phyloP scores from a whole-genome alignment of 2,329 filamentous ascomycete species.

The Colletotrichum eremochloae region DNA sequence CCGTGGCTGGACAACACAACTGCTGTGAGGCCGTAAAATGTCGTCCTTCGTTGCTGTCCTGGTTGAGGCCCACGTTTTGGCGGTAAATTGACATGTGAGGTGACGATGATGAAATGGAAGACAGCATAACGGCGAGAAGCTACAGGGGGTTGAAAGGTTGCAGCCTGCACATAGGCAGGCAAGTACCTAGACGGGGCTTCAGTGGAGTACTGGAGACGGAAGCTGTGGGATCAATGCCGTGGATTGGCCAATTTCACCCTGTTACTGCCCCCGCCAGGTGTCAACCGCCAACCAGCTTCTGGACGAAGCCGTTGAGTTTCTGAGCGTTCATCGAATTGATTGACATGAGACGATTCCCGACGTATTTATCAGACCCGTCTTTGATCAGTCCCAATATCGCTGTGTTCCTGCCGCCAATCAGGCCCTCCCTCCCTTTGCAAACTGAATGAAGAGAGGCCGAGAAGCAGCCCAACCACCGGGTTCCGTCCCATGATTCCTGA shows the following conservation, averaged over 20 bases:
- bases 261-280: background rate
- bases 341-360: background rate
- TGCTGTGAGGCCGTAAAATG: no score
- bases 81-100: background rate
- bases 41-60: background rate
- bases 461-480: background rate
- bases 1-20: background rate
- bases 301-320: conserved; percentile 1
- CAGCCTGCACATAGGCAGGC: background rate
- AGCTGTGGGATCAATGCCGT: background rate
- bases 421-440: background rate
- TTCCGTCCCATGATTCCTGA: background rate
- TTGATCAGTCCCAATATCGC: background rate
- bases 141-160: background rate
- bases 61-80: background rate
- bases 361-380: background rate
- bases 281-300: background rate
- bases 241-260: background rate
- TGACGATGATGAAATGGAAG: background rate
- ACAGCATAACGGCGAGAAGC: background rate
- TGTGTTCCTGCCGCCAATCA: background rate
- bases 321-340: background rate
- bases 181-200: background rate
- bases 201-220: background rate
- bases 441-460: background rate